Base-by-base conservation (phyloP, 805 yeast genomes). In the Crinitomyces ghanaensis region DNA sequence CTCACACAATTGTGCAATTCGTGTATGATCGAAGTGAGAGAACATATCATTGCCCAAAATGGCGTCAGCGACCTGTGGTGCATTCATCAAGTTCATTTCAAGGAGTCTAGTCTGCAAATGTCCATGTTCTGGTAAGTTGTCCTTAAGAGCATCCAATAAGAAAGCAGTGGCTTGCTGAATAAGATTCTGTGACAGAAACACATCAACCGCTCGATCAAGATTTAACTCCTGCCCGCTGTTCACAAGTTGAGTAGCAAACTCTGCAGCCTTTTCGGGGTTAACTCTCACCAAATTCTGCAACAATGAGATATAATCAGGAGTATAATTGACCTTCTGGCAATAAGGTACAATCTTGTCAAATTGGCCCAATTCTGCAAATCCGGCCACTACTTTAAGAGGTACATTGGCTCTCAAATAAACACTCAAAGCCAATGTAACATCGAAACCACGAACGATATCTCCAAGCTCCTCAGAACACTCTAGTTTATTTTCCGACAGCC, bases 51-150 rank as follows among this genome's bases (percentile, higher is more conserved):
- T 91, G 40, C 96, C 95, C 50, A 91, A 68, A 45, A 91, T 91
- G 14, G 99, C 99, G 60, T 91, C 98, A 27, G 98, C 99, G 37
- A 91, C 99, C 68, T 91, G 98, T 33, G 99, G 99, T 12, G 98
- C 98, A 56, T 86, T 93, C 54, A 83, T 59, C 55, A 91, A 67
- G 59, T 91, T 91, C 46, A 83, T 84, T 61, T 91, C 98, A 46
- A 91, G 71, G 33, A 91, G 73, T 51, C 93, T 75, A 6, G 98
- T 91, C 67, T 91, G 98, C 53, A 91, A 67, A 51, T 85, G 94
- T 12, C 95, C 96, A 54, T 91, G 95, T 42, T 86, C 79, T 26
- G 97, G 96, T 24, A 77, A 69, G 60, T 91, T 95, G 42, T 77
- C 81, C 65, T 91, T 91, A 55, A 91, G 70, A 6, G 96, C 97